A percentile compares a stretch with the other conserved stretches of the same genome.
Evolutionary conservation across 1,284 basidiomycete genomes (phyloP).

Genomic region (Wallemia hederae): DNA sequence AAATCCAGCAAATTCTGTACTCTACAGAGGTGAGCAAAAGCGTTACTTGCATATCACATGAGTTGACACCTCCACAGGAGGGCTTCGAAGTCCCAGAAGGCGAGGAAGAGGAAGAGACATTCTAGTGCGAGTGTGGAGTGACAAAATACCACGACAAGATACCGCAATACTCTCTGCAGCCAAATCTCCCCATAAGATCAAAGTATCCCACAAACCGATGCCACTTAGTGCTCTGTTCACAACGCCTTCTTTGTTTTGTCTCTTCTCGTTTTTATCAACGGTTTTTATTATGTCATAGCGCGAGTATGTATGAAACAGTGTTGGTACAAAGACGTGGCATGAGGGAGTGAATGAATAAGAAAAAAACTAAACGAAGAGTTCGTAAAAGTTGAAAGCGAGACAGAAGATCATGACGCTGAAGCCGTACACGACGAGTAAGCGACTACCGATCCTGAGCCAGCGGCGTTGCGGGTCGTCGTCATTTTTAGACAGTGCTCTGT

Average conservation of each 20-base stretch:
- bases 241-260: too few species aligned
- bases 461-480: constrained; percentile 26
- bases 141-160: too few species aligned
- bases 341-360: background rate
- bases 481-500: constrained; percentile 31
- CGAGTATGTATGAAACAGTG: too few species aligned
- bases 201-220: too few species aligned
- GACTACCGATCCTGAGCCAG: constrained; percentile 28
- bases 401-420: constrained; percentile 58
- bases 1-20: constrained; percentile 82
- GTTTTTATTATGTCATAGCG: too few species aligned
- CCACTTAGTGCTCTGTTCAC: too few species aligned
- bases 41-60: background rate
- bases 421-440: constrained; percentile 45
- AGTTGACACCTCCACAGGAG: constrained; percentile 14
- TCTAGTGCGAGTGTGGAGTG: background rate
- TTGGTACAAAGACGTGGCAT: too few species aligned
- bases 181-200: too few species aligned
- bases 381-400: background rate
- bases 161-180: too few species aligned
- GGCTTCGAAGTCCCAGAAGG: constrained; percentile 42
- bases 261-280: too few species aligned
- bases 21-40: constrained; percentile 46
- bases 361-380: background rate
- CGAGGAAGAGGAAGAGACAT: constrained; percentile 6